These are phyloP conservation scores for Cubamyces sp. DNA, from an alignment of 768 basidiomycete genomes.

Conservation along the genomic window DNA sequence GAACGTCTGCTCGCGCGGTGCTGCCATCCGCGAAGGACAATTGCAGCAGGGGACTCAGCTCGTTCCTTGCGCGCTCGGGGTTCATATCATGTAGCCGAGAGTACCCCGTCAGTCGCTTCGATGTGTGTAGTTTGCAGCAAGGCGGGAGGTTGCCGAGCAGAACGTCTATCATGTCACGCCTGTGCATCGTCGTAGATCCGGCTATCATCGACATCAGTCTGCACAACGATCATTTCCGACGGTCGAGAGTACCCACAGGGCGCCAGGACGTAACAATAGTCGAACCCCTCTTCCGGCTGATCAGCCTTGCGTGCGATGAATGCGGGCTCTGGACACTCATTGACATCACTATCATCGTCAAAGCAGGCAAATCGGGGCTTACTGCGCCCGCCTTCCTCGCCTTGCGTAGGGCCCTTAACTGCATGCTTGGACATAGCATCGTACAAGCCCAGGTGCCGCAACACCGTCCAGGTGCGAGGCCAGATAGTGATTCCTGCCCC, in stretches of 20 bases:
- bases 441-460: constrained; percentile 45
- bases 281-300: constrained; percentile 19
- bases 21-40: constrained; percentile 23
- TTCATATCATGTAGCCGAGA: constrained; percentile 7
- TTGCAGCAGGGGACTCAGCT: too few species aligned
- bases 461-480: constrained; percentile 47
- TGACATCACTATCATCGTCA: too few species aligned
- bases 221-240: too few species aligned
- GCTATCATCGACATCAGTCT: constrained; percentile 8
- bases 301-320: constrained; percentile 30
- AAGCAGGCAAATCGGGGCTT: background rate
- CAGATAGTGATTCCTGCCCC: constrained; percentile 50
- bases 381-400: background rate
- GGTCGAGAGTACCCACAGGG: constrained; percentile 23
- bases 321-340: constrained; percentile 20
- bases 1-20: constrained; percentile 26
- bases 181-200: constrained; percentile 31
- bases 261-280: constrained; percentile 23
- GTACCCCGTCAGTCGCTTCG: constrained; percentile 23
- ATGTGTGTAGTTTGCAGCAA: constrained; percentile 20
- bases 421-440: constrained; percentile 20
- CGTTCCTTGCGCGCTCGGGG: background rate
- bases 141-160: constrained; percentile 26
- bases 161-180: constrained; percentile 30
- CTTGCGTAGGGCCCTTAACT: constrained; percentile 10